These are phyloP conservation scores for Spiraea crenata DNA, from an alignment of 331 rosid species.

Conservation along the genomic window DNA sequence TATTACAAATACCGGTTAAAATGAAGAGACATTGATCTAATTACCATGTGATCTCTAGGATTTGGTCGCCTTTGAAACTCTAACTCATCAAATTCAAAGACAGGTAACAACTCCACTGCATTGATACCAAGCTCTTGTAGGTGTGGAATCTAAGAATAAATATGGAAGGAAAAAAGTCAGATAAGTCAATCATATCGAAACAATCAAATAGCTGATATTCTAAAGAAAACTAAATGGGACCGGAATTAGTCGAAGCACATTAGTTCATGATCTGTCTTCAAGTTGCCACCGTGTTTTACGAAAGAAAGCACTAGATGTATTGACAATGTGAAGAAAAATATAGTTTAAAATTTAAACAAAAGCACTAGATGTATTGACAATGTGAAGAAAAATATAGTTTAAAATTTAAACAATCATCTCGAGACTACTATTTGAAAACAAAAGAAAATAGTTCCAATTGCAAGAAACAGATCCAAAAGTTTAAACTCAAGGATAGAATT, in stretches of 20 bases:
- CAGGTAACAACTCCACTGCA: conserved; percentile 85
- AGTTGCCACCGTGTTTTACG: neutral
- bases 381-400: neutral
- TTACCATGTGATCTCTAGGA: conserved; percentile 97
- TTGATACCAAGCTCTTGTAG: conserved; percentile 92
- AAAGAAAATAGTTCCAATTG: neutral
- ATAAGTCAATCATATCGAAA: conserved; percentile 7
- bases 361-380: neutral
- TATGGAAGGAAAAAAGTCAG: conserved; percentile 18
- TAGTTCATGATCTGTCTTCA: neutral
- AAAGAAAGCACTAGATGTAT: neutral
- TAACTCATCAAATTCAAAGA: conserved; percentile 91
- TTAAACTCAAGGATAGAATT: neutral
- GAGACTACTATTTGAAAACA: neutral
- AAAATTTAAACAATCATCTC: no score
- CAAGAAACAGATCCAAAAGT: neutral
- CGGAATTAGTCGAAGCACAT: neutral
- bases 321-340: neutral
- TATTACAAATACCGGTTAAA: neutral
- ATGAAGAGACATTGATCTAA: conserved; percentile 2
- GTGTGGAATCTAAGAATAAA: conserved; percentile 75
- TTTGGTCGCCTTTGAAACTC: conserved; percentile 87
- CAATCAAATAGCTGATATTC: neutral
- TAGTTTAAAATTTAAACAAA: no score
- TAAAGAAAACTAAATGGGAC: neutral